phyloP scores from a whole-genome alignment of 345 rosid genomes.

The Erysimum cheiranthoides region DNA sequence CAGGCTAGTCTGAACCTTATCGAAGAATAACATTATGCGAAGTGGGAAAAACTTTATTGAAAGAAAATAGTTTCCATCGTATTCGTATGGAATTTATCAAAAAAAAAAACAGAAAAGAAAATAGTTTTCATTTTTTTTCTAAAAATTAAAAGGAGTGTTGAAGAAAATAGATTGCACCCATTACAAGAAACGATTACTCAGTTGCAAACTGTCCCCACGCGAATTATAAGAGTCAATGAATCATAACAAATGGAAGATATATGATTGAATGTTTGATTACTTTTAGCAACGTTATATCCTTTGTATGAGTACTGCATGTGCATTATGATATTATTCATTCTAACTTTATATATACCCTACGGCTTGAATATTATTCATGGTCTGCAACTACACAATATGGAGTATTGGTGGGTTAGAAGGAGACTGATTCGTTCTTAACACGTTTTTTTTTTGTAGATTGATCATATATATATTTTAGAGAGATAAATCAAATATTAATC shows the following conservation, averaged over 20 bases:
- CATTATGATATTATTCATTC: neutral
- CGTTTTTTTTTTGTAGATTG: too few species aligned
- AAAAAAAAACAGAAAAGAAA: too few species aligned
- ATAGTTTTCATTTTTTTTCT: too few species aligned
- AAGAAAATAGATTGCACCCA: too few species aligned
- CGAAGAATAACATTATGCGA: too few species aligned
- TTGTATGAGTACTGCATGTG: neutral
- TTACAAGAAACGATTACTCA: neutral
- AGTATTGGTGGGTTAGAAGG: neutral
- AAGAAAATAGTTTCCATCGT: too few species aligned
- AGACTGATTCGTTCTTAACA: conserved; percentile 5
- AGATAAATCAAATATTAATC: too few species aligned
- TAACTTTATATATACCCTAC: neutral
- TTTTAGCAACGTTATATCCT: conserved; percentile 23
- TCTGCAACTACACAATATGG: conserved; percentile 3
- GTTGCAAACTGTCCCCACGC: neutral
- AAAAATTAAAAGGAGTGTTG: too few species aligned
- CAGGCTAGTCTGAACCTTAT: too few species aligned
- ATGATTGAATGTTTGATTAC: conserved; percentile 22
- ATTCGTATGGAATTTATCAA: too few species aligned
- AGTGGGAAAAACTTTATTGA: too few species aligned
- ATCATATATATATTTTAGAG: too few species aligned
- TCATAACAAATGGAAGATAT: neutral
- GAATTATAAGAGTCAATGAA: neutral
- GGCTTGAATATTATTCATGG: conserved; percentile 18